Evolutionary conservation across 768 basidiomycete genomes (phyloP), one percentile per base, ranked within the genome.

Genomic region (Clathrus columnatus): DNA sequence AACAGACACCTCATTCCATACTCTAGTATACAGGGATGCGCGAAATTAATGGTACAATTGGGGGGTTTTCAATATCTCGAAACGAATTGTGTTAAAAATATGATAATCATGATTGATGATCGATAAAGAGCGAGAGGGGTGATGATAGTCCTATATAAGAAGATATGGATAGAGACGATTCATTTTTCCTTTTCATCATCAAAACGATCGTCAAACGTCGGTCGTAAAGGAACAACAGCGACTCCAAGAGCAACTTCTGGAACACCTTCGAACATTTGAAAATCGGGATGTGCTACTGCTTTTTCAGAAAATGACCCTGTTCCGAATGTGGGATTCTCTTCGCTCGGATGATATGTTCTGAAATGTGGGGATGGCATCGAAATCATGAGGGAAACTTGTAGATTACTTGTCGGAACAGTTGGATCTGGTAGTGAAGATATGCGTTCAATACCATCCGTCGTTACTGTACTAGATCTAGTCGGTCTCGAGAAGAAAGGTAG

Each of bases 181-280:
- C n/a, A n/a, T n/a, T 36, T 36, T 36, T 36, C 36, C 7, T 36
- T 36, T 11, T 36, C 36, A n/a, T 8, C 36, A 4, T 11, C 2
- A n/a, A 5, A 36, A 4, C 14, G n/a, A n/a, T 36, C 7, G n/a
- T n/a, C n/a, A n/a, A n/a, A n/a, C 36, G 36, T 36, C n/a, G n/a
- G 36, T 36, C 36, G 36, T 36, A 36, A 46, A 16, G 54, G 54
- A 20, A 55, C 11, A 5, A 55, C 46, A 47, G 29, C 32, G 23
- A 55, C 44, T 4, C 54, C 54, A 11, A 55, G 32, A 3, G 54
- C 54, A 10, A 55, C 54, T 6, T 55, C 54, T n/a, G 54, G 54
- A 27, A 44, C 21, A 47, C 46, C 44, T 14, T 48, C 54, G n/a
- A 18, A 29, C 17, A 29, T 11, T 48, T 21, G 17, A 20, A 26